Percentiles rank a stretch among this genome's conserved stretches.
Conservation (phyloP, 768 basidiomycete genomes). For the Holtermannia corniformis region DNA sequence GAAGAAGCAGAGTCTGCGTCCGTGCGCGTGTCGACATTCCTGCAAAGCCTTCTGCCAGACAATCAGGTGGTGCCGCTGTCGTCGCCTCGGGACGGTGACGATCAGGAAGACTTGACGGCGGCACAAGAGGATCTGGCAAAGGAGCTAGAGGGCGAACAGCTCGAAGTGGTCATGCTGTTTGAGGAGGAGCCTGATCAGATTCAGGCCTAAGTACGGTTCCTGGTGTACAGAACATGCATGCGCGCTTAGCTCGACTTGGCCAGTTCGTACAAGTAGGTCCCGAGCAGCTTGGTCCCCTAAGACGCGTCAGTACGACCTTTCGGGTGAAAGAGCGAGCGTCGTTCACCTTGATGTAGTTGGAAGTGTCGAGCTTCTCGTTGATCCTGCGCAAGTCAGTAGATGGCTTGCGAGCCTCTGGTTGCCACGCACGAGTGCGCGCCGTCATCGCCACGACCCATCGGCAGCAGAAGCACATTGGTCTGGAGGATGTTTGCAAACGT, state of each 20-base stretch:
- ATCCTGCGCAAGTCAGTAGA: slow-evolving; percentile 44
- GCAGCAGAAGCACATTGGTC: slow-evolving; percentile 78
- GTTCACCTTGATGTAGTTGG: slow-evolving; percentile 79
- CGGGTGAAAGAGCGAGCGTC: slow-evolving; percentile 1
- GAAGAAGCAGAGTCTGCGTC: too few species aligned
- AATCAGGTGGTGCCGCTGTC: slow-evolving; percentile 11
- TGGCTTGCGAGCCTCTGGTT: too few species aligned
- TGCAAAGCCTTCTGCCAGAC: too few species aligned
- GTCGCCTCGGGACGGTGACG: slow-evolving; percentile 8
- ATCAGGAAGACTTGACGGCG: background rate
- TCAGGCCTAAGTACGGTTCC: too few species aligned
- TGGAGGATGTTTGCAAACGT: slow-evolving; percentile 82
- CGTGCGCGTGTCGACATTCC: too few species aligned
- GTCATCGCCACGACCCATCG: slow-evolving; percentile 90
- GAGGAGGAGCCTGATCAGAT: slow-evolving; percentile 16
- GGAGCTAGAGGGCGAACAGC: slow-evolving; percentile 3
- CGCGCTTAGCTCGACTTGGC: slow-evolving; percentile 36
- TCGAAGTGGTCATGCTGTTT: slow-evolving; percentile 14
- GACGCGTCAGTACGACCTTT: background rate
- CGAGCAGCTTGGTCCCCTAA: slow-evolving; percentile 56
- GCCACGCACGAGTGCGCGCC: slow-evolving; percentile 62
- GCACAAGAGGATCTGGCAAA: slow-evolving; percentile 6
- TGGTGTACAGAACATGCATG: too few species aligned
- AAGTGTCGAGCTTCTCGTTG: slow-evolving; percentile 86
- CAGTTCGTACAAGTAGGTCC: slow-evolving; percentile 71